A percentile compares a stretch with the other conserved stretches of the same genome.
Conservation (phyloP, 805 yeast genomes). For the Priceomyces haplophilus region DNA sequence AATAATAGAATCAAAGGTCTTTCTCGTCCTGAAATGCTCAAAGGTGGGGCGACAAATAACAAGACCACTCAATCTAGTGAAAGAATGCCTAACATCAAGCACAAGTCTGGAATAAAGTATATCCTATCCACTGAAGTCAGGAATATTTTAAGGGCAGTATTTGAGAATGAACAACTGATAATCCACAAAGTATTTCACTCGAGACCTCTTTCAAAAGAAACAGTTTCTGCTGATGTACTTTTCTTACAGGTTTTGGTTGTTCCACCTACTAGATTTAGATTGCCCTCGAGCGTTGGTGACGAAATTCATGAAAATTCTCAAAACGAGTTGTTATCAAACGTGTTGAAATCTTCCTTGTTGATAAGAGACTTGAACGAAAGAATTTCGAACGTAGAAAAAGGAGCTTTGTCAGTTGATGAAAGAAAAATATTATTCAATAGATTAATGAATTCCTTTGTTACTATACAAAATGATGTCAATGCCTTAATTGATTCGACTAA, state of each 20-base stretch:
- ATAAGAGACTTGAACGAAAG: conserved; percentile 90
- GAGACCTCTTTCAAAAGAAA: conserved; percentile 56
- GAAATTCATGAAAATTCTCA: conserved; percentile 93
- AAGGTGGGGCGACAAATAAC: conserved; percentile 20
- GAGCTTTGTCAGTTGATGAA: conserved; percentile 53
- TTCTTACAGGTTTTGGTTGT: conserved; percentile 86
- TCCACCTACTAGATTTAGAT: conserved; percentile 94
- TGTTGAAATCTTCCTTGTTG: conserved; percentile 73
- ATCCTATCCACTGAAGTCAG: conserved; percentile 84
- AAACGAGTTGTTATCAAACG: conserved; percentile 79
- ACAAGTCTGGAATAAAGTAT: conserved; percentile 75
- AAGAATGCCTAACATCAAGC: conserved; percentile 51
- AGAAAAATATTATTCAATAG: conserved; percentile 78
- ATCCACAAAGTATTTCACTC: conserved; percentile 77
- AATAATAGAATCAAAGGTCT: conserved; percentile 83
- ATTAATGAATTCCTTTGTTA: conserved; percentile 93
- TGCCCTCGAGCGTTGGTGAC: conserved; percentile 96
- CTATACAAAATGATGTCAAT: conserved; percentile 92
- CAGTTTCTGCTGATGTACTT: conserved; percentile 73
- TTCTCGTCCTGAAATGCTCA: conserved; percentile 68
- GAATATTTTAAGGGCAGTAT: conserved; percentile 71
- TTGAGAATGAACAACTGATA: conserved; percentile 66
- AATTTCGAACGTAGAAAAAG: conserved; percentile 52
- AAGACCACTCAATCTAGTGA: conserved; percentile 11
- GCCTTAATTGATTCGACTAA: conserved; percentile 90